Base-by-base conservation (phyloP, 2,329 filamentous ascomycete genomes). In the Colletotrichum liaoningense region DNA sequence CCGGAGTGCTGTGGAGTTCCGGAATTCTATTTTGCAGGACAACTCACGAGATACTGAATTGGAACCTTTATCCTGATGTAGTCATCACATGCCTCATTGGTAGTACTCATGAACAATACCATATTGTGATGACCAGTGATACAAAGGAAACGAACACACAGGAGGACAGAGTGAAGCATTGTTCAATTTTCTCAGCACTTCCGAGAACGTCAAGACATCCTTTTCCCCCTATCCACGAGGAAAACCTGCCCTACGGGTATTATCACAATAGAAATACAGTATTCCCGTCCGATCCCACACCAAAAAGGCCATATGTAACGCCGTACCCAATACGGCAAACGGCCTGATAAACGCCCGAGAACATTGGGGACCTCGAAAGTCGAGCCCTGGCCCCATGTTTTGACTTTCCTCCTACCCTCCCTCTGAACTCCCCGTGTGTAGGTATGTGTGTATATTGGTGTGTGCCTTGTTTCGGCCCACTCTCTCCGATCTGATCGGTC, bases 401-500 rank as follows among this genome's bases (percentile, higher is more conserved):
- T 26, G 35, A 55, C 46, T 38, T 52, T 35, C 42, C 1, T 33
- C 30, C 19, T 8, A n/a, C 22, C 46, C 62, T 19, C n/a, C 12
- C 46, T 30, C 46, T 58, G 11, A 26, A 26, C 67, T 62, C 42
- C 59, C 26, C 26, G 52, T 62, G 33, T 46, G 35, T 42, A 19
- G 14, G 38, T 42, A 8, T 42, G 5, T 42, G 38, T 42, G 38
- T 42, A 42, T 35, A 9, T 12, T 35, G 38, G 38, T 42, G 16
- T 42, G 38, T 42, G 38, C 38, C 67, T 55, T 65, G 71, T 73
- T 70, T 71, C 71, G 60, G 71, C 38, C 7, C 35, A 30, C 28
- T 49, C 22, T 9, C 68, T 60, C 46, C 62, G 62, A 70, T 71
- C 71, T 60, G 49, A 62, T 73, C 70, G 67, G 70, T 49, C 24